Percentiles rank a stretch among this genome's conserved stretches.
Evolutionary conservation across 371 early-diverging fungal species (phyloP).

Genomic region (Capniomyces stellatus): DNA sequence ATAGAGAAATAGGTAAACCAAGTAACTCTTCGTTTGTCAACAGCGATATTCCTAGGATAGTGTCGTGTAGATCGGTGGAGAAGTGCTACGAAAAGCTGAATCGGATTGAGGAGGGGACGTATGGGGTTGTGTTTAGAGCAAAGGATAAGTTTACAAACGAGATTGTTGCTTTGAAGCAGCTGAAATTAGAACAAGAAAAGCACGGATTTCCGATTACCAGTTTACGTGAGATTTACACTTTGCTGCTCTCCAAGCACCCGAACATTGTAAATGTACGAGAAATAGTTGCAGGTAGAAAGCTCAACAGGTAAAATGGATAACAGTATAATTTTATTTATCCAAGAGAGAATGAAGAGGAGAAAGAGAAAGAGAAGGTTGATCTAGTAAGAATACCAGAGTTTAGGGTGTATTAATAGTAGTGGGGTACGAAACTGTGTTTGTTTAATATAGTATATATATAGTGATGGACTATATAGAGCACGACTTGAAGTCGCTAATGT

Average conservation of each 20-base stretch:
- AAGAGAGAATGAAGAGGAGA: too few species aligned
- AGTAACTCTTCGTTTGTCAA: too few species aligned
- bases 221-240: constrained; percentile 77
- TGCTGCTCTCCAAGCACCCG: constrained; percentile 73
- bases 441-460: constrained; percentile 51
- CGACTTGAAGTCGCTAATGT: constrained; percentile 81
- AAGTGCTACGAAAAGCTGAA: constrained; percentile 70
- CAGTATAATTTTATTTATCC: too few species aligned
- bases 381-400: too few species aligned
- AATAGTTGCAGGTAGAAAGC: constrained; percentile 62
- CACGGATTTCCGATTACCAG: constrained; percentile 93
- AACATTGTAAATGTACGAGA: constrained; percentile 90
- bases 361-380: too few species aligned
- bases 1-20: too few species aligned
- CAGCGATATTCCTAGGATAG: constrained; percentile 4
- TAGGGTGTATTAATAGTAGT: too few species aligned
- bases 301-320: too few species aligned
- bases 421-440: too few species aligned
- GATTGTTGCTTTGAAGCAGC: constrained; percentile 93
- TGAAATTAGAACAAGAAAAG: constrained; percentile 86
- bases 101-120: constrained; percentile 97
- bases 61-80: constrained; percentile 14
- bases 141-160: constrained; percentile 74
- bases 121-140: constrained; percentile 97
- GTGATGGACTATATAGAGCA: constrained; percentile 96